Evolutionary conservation across 2,329 filamentous ascomycete species (phyloP), one percentile per base, ranked within the genome.

Genomic region (Colletotrichum chlorophyti): DNA sequence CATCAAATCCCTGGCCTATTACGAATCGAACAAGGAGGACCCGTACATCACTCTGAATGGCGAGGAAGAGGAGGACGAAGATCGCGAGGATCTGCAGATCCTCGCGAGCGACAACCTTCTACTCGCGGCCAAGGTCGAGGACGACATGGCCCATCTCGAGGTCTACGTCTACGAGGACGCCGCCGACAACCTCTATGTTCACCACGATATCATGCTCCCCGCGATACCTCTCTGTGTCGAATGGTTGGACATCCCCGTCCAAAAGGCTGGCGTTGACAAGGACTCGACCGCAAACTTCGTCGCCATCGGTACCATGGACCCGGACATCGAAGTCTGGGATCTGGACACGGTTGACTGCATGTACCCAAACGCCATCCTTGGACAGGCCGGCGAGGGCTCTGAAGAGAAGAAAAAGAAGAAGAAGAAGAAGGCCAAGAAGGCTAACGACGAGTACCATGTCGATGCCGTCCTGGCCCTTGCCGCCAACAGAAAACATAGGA

Each of bases 201-300:
- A 99, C 78, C 95, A 99, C 83, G 95, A 99, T 75, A 96, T 99
- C 68, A 98, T 99, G 94, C 84, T 99, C 53, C 95, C 95, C 27
- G 94, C 94, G 21, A 97, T 99, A 70, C 95, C 95, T 10, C 86
- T 99, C 6, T 95, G 92, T 69, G 84, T 98, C 35, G 95, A 99
- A 78, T 99, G 95, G 95, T 78, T 99, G 40, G 91, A 97, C 72
- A 83, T 97, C 53, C 89, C 92, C n/a, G 92, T 97, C 31, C 89
- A 90, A 64, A 91, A 92, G 72, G 75, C 81, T 10, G 78, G 74
- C 41, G 76, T 82, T 5, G 83, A 84, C 37, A 84, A 85, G 61
- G 86, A 90, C 63, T 81, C 85, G 21, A 84, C 82, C 46, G 95
- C 91, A 53, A 99, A 97, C 77, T 97, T 94, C 66, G 93, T 97